Evolutionary conservation across 371 early-diverging fungal genomes (phyloP), one percentile per base, ranked within the genome.

Genomic region (Furculomyces boomerangus): DNA sequence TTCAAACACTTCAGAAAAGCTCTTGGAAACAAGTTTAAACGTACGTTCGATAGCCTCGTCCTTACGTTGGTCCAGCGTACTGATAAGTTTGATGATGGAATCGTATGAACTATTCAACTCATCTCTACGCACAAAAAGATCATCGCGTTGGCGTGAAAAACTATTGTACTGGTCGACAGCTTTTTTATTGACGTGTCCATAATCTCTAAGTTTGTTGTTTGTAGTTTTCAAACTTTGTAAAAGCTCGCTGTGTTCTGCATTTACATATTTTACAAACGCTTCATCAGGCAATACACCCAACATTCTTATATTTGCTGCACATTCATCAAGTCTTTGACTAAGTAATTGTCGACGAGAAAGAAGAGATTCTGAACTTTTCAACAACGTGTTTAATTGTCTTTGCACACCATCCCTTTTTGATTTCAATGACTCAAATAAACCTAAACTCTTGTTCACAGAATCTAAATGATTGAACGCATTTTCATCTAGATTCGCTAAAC

Each of bases 271-370:
- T 22, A 22, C 49, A 64, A 86, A 86, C 0, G 90, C 92, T 58
- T 92, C 97, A 25, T 93, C 93, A n/a, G 95, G 97, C 28, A 93
- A 71, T 3, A 91, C 88, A 54, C 98, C 98, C 10, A 97, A 74
- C 25, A 93, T 93, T 29, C 95, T 84, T 59, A 94, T 90, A 57
- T 84, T 87, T 55, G 78, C 72, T 43, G 71, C 75, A 61, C 84
- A 85, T 58, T 88, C 90, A 53, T 92, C 90, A 65, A 90, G 90
- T 68, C 84, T 81, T 54, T 85, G 82, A 30, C 79, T 59, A 29
- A 90, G 68, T 46, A 90, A 64, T 40, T 80, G 76, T 51, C 85
- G 73, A 57, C 83, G 81, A 22, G 87, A 72, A 41, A 89, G 62
- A 62, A 83, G 88, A 22, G 69, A 63, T 30, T 65, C 63, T 48